These are phyloP conservation scores for Hymenoscyphus fructigenus DNA, from an alignment of 2,329 filamentous ascomycete genomes.

Conservation along the genomic window DNA sequence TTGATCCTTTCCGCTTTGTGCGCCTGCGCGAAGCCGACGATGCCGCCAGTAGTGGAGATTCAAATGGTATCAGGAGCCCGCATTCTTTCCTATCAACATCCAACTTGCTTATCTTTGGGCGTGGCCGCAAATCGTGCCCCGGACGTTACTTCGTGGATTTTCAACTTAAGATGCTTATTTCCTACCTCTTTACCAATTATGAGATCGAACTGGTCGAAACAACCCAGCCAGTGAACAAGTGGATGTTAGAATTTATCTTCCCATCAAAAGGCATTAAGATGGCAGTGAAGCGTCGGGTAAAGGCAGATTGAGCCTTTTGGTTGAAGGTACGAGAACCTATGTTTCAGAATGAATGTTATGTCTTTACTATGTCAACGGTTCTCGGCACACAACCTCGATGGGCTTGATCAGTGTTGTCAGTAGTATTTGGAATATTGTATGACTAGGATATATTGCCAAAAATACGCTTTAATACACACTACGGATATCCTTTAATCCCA, in stretches of 20 bases:
- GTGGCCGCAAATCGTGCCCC: constrained; percentile 33
- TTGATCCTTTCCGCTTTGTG: constrained; percentile 21
- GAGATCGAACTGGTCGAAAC: constrained; percentile 28
- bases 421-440: too few species aligned
- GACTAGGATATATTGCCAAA: too few species aligned
- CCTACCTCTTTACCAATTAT: constrained; percentile 24
- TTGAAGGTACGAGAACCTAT: too few species aligned
- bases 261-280: not conserved
- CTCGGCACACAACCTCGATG: too few species aligned
- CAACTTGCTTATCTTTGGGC: constrained; percentile 26
- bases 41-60: not conserved
- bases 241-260: not conserved
- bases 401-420: too few species aligned
- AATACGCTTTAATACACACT: too few species aligned
- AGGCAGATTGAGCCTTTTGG: not conserved
- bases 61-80: not conserved
- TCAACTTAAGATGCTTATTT: constrained; percentile 31
- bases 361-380: too few species aligned
- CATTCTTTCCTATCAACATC: constrained; percentile 25
- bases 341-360: too few species aligned
- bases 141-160: constrained; percentile 32
- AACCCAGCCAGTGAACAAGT: not conserved
- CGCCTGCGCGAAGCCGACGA: constrained; percentile 10
- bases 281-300: not conserved
- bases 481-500: too few species aligned